Evolutionary conservation across 345 rosid genomes (phyloP), one percentile per base, ranked within the genome.

Genomic region (Lepidium didymum): DNA sequence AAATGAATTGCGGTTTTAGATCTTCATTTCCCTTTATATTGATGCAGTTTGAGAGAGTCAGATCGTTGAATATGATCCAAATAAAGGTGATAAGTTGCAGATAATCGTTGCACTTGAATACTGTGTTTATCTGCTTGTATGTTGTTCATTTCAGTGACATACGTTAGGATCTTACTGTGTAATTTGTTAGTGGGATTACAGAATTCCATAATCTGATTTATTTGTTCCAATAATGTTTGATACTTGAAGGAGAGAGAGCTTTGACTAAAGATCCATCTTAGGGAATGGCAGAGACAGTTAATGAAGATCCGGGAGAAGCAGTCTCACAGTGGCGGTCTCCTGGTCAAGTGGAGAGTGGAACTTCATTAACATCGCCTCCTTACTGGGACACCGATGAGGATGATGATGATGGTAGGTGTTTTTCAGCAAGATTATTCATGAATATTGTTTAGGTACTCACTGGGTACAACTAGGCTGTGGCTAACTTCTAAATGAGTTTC

Each of bases 381-480:
- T 91, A 85, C 67, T 89, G 96, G 96, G 99, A 91, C 73, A 79
- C 83, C n/a, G 97, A 91, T 13, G 91, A 87, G 1, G 96, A 89
- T 3, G 94, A 89, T 3, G 89, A 82, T 47, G 83, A 77, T 65
- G 93, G 87, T 83, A 84, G 23, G 75, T 42, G 38, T 64, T 67
- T 53, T 62, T 19, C 43, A 40, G 33, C 41, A n/a, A 14, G 25
- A 23, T 16, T 33, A 14, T 43, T 45, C 15, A 2, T 29, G 10
- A 61, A 3, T 44, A 29, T 29, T 1, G 13, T 27, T 27, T 40
- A 3, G 4, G 31, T 53, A 6, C 14, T 8, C 40, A 11, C 1
- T 52, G 19, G 5, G 37, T 40, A 29, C 10, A 51, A 23, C 59
- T 37, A 51, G 57, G 37, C 10, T 51, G 47, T 37, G 57, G 38